Evolutionary conservation across 139 green algal genomes (phyloP).

Genomic region (Mesotaenium endlicherianum): DNA sequence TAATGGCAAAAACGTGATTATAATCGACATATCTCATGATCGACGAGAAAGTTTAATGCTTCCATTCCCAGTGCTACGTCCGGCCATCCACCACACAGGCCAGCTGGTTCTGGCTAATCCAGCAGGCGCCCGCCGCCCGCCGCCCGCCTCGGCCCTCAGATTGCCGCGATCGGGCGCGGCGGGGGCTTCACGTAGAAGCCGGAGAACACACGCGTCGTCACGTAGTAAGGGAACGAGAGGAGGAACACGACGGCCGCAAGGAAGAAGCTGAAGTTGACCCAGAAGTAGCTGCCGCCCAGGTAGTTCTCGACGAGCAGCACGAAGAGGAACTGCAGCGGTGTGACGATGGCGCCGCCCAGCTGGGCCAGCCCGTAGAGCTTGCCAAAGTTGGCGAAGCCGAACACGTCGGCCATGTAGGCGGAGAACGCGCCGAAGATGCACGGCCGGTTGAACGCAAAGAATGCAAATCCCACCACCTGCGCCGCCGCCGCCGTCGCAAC

Average conservation of each 20-base stretch:
- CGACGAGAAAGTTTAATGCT: too few relatives aligned
- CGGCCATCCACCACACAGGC: too few relatives aligned
- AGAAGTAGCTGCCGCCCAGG: not conserved
- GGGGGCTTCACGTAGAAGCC: not conserved
- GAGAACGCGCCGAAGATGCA: conserved; percentile 15
- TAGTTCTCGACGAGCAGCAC: not conserved
- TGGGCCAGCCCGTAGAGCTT: conserved; percentile 13
- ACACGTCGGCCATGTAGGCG: conserved; percentile 10
- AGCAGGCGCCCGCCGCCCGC: too few relatives aligned
- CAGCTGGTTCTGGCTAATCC: too few relatives aligned
- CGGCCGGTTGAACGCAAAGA: not conserved
- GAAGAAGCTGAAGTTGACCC: conserved; percentile 7
- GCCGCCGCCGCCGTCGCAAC: not conserved
- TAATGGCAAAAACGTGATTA: too few relatives aligned
- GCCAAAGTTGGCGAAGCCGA: conserved; percentile 28
- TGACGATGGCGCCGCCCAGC: not conserved
- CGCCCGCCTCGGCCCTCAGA: too few relatives aligned
- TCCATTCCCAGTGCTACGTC: too few relatives aligned
- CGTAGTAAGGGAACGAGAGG: not conserved
- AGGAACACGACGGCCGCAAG: not conserved
- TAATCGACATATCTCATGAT: too few relatives aligned
- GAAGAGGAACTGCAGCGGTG: not conserved
- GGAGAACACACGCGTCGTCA: not conserved
- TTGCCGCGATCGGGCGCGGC: not conserved
- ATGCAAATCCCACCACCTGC: conserved; percentile 17